Evolutionary conservation across 495 filamentous ascomycete species (phyloP).

Genomic region (Hypoxylon perforatum): DNA sequence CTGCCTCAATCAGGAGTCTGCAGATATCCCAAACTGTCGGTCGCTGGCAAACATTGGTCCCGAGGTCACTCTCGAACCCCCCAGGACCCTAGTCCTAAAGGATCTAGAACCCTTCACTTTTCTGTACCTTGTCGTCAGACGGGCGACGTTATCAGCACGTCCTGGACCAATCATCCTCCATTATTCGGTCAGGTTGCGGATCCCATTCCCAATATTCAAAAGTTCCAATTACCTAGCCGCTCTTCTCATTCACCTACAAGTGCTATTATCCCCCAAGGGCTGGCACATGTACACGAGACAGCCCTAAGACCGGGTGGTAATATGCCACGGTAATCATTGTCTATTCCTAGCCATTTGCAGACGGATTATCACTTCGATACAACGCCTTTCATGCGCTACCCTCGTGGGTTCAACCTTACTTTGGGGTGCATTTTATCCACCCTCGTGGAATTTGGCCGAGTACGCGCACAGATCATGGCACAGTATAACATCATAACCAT

Average conservation of each 20-base stretch:
- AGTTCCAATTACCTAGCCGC: constrained; percentile 20
- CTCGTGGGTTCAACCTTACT: constrained; percentile 16
- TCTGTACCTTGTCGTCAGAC: constrained; percentile 25
- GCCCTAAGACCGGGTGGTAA: constrained; percentile 21
- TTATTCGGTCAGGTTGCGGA: constrained; percentile 19
- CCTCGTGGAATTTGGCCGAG: constrained; percentile 28
- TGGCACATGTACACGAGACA: constrained; percentile 24
- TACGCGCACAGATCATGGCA: constrained; percentile 9
- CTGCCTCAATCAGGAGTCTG: constrained; percentile 4
- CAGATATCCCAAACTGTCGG: background rate
- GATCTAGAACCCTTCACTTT: constrained; percentile 42
- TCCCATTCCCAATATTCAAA: constrained; percentile 32
- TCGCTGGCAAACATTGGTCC: background rate
- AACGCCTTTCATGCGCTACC: constrained; percentile 19
- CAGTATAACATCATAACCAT: constrained; percentile 15
- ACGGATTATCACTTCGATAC: constrained; percentile 9
- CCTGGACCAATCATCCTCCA: constrained; percentile 21
- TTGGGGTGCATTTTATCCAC: constrained; percentile 21
- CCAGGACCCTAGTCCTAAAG: constrained; percentile 35
- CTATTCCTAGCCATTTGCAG: constrained; percentile 13
- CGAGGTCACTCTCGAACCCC: background rate
- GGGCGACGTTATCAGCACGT: constrained; percentile 28
- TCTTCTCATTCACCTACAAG: constrained; percentile 18
- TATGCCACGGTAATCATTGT: constrained; percentile 9
- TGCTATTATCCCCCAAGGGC: background rate